These are phyloP conservation scores for Saturnispora saitoi DNA, from an alignment of 805 yeast genomes.

Conservation along the genomic window DNA sequence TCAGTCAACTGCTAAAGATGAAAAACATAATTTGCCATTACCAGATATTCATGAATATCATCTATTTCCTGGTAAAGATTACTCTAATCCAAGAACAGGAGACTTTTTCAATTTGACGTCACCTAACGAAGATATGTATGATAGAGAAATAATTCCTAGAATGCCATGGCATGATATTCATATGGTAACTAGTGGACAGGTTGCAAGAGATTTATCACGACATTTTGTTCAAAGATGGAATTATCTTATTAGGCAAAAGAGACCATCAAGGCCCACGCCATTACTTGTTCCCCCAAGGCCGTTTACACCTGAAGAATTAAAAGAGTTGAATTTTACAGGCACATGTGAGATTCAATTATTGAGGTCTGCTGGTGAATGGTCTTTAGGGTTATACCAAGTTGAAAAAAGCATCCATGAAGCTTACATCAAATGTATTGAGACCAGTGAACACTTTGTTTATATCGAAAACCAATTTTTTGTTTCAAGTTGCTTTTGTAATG, in stretches of 20 bases:
- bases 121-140: constrained; percentile 90
- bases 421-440: constrained; percentile 80
- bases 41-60: constrained; percentile 35
- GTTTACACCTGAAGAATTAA: constrained; percentile 62
- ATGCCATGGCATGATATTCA: constrained; percentile 99
- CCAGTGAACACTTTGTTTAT: constrained; percentile 86
- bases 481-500: constrained; percentile 81
- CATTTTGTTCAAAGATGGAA: constrained; percentile 99
- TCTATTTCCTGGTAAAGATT: constrained; percentile 92
- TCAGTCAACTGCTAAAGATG: not conserved
- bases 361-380: constrained; percentile 90
- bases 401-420: constrained; percentile 93
- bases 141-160: constrained; percentile 70
- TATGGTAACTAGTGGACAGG: constrained; percentile 89
- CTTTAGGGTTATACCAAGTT: constrained; percentile 73
- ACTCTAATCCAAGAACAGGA: constrained; percentile 88
- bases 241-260: constrained; percentile 79
- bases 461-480: constrained; percentile 94
- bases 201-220: constrained; percentile 85
- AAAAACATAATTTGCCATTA: not conserved
- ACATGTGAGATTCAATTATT: constrained; percentile 87
- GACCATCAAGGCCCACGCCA: constrained; percentile 93
- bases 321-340: constrained; percentile 55
- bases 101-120: constrained; percentile 75
- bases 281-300: constrained; percentile 88